Percentiles rank a stretch among this genome's conserved stretches.
These are phyloP conservation scores for Rhodomyrtus tomentosa DNA, from an alignment of 345 rosid genomes.

Conservation along the genomic window DNA sequence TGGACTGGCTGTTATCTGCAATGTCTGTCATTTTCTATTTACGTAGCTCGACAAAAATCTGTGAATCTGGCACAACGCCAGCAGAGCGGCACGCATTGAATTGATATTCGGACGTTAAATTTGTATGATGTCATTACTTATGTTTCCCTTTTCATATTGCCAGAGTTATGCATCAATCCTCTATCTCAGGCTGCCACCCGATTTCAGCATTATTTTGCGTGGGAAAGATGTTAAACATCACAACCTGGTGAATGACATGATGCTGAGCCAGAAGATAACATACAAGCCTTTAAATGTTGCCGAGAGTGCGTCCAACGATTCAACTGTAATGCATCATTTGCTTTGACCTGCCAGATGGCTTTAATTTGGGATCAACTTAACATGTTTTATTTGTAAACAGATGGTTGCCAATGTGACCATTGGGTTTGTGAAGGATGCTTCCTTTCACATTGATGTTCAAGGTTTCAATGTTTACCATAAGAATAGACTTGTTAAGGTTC, in stretches of 20 bases:
- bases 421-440: slow-evolving; percentile 87
- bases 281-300: slow-evolving; percentile 36
- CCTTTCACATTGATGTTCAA: slow-evolving; percentile 54
- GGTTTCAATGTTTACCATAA: slow-evolving; percentile 82
- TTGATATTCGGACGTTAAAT: neutral
- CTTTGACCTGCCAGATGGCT: neutral
- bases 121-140: neutral
- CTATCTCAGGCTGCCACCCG: slow-evolving; percentile 47
- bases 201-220: slow-evolving; percentile 46
- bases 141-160: neutral
- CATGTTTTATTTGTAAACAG: slow-evolving; percentile 15
- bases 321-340: slow-evolving; percentile 18
- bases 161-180: slow-evolving; percentile 82
- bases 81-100: neutral
- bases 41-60: neutral
- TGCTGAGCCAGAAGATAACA: slow-evolving; percentile 17
- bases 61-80: neutral
- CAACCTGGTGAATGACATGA: slow-evolving; percentile 48
- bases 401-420: slow-evolving; percentile 36
- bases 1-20: neutral
- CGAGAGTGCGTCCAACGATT: slow-evolving; percentile 8
- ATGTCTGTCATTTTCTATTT: neutral
- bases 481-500: slow-evolving; percentile 74
- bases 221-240: slow-evolving; percentile 54
- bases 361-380: neutral